Conservation (phyloP, 768 basidiomycete genomes). For the Russula earlei region DNA sequence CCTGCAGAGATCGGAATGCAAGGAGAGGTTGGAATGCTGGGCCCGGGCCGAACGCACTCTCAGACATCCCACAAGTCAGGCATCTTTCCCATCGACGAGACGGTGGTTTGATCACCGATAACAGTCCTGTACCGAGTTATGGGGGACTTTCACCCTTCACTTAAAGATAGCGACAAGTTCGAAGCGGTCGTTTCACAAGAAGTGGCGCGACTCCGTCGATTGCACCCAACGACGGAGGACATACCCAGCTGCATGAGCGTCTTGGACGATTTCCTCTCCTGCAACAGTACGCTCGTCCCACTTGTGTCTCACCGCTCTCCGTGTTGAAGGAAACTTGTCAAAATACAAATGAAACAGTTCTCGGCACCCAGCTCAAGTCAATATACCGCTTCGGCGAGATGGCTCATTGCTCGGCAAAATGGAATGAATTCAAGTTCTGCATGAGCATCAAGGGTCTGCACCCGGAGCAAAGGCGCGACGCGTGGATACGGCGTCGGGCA, state of each 20-base stretch:
- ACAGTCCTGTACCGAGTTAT: not conserved
- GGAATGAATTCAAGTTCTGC: conserved; percentile 94
- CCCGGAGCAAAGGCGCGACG: conserved; percentile 66
- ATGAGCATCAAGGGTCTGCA: conserved; percentile 71
- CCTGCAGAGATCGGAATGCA: not conserved
- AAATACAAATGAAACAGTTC: not conserved
- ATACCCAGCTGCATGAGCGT: conserved; percentile 74
- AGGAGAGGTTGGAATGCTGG: no score
- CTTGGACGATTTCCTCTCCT: conserved; percentile 62
- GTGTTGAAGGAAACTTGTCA: not conserved
- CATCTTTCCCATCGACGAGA: no score
- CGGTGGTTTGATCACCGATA: no score
- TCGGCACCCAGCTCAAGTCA: conserved; percentile 65
- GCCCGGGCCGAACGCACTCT: no score
- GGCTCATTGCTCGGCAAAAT: conserved; percentile 62
- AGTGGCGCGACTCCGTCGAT: conserved; percentile 47
- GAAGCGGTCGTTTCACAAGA: conserved; percentile 57
- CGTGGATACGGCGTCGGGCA: conserved; percentile 79
- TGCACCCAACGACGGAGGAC: conserved; percentile 70
- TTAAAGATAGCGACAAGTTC: conserved; percentile 29
- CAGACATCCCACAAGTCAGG: no score
- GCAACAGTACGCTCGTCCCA: conserved; percentile 43
- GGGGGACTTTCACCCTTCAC: not conserved
- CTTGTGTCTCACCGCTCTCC: not conserved
- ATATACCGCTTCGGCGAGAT: conserved; percentile 80